Base-by-base conservation (phyloP, 2,329 filamentous ascomycete species). In the Daldinia sp. region DNA sequence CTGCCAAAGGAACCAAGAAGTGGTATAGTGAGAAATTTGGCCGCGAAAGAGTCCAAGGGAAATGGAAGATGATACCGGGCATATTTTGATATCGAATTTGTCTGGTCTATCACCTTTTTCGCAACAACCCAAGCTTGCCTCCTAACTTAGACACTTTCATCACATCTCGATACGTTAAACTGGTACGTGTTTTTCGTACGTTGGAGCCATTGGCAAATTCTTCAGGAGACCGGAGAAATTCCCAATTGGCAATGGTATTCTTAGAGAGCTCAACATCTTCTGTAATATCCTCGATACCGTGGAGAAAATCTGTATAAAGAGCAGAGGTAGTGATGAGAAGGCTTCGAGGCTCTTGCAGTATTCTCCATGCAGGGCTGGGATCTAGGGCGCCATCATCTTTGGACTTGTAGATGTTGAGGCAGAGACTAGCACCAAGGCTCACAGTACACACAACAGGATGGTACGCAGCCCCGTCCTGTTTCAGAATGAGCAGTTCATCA, bases 371-470 rank as follows among this genome's bases (percentile, higher is more conserved):
- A 15, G 85, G 87, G 39, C 80, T 79, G 12, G 79, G 77, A 69
- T 86, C 83, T 65, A 92, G 68, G 77, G 88, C 83, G n/a, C 87
- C 87, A 62, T 89, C 86, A 7, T 86, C 84, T 67, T 85, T 88
- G 78, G 87, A 90, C 73, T 85, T 84, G 78, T 92, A 89, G 13
- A 98, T 83, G 73, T 97, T 90, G 58, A 98, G 84, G 65, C 95
- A 93, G 7, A 97, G 83, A 54, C 88, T 88, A 9, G 89, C 88
- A 0, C 93, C 93, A 6, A 99, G 82, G 81, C 93, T 97, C 70
- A 98, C 90, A 1, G 96, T 98, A 71, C 93, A 96, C 12, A 98
- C 95, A 13, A 97, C 89, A 1, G 92, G 92, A 77, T 92, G 87
- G 78, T 99, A 99, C 9, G 95, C 93, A 7, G 87, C 82, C 1